Evolutionary conservation across 306 rosid genomes (phyloP).

Genomic region (Dalbergia cochinchinensis): DNA sequence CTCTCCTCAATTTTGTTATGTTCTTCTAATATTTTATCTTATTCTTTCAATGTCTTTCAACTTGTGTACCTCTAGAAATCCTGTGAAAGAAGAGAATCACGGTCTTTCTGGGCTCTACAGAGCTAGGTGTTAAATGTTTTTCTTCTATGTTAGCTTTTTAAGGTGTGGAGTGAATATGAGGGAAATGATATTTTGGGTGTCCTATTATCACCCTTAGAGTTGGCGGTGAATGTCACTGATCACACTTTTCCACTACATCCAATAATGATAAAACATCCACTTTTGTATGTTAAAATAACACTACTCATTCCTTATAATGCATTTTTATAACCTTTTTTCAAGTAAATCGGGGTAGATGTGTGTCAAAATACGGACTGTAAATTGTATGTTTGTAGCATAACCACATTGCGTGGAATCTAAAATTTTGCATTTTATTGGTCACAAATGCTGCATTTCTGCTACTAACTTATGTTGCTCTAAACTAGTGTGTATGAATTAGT

Average conservation of each 20-base stretch:
- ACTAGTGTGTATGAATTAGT: too few relatives aligned
- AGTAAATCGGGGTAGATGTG: not conserved
- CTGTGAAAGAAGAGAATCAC: not conserved
- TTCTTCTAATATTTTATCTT: not conserved
- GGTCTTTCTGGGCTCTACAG: not conserved
- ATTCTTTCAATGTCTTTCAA: not conserved
- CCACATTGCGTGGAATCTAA: constrained; percentile 4
- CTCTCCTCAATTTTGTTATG: not conserved
- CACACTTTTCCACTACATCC: too few relatives aligned
- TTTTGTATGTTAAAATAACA: too few relatives aligned
- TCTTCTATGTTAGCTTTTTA: not conserved
- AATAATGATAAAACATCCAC: too few relatives aligned
- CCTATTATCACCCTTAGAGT: too few relatives aligned
- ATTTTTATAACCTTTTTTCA: not conserved
- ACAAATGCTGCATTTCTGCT: not conserved
- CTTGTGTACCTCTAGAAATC: not conserved
- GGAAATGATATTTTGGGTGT: too few relatives aligned
- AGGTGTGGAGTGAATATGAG: not conserved
- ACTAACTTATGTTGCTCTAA: not conserved
- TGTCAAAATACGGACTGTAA: not conserved
- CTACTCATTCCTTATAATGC: not conserved
- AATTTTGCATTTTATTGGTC: not conserved
- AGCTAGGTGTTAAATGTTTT: not conserved
- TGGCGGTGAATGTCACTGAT: too few relatives aligned
- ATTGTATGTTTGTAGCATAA: not conserved